Evolutionary conservation across 805 yeast genomes (phyloP).

Genomic region (Geotrichum ghanense): DNA sequence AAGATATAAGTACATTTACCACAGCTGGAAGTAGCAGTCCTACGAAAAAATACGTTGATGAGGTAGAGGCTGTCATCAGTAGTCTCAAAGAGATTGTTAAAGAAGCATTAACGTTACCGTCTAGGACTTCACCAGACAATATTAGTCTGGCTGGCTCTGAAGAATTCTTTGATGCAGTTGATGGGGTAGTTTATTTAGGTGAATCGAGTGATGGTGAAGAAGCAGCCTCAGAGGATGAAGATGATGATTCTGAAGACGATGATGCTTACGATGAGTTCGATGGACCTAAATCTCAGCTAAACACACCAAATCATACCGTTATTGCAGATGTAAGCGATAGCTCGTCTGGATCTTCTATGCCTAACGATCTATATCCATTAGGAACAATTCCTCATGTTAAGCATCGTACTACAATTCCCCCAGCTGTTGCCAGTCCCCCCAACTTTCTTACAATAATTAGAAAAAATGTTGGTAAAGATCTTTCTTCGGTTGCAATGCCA

Average conservation of each 20-base stretch:
- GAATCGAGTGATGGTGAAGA: slow-evolving; percentile 16
- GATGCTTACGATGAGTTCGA: slow-evolving; percentile 11
- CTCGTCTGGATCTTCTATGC: slow-evolving; percentile 4
- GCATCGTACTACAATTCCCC: slow-evolving; percentile 46
- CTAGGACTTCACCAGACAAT: neutral
- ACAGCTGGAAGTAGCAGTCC: neutral
- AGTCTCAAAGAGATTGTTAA: neutral
- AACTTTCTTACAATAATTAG: slow-evolving; percentile 68
- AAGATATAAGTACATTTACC: neutral
- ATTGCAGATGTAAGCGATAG: neutral
- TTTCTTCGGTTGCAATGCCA: slow-evolving; percentile 76
- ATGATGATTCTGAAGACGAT: slow-evolving; percentile 14
- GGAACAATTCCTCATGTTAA: slow-evolving; percentile 33
- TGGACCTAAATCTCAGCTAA: slow-evolving; percentile 10
- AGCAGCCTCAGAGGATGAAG: slow-evolving; percentile 12
- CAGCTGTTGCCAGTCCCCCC: slow-evolving; percentile 63
- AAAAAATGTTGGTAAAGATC: slow-evolving; percentile 86
- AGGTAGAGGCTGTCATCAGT: neutral
- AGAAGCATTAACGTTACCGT: neutral
- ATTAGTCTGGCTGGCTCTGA: neutral
- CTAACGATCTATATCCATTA: slow-evolving; percentile 48
- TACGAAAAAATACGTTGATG: neutral
- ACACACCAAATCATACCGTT: slow-evolving; percentile 6
- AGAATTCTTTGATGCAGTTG: neutral
- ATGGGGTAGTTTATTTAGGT: slow-evolving; percentile 4